These are phyloP conservation scores for Smallanthus sonchifolius DNA, from an alignment of 129 eudicot species.

Conservation along the genomic window DNA sequence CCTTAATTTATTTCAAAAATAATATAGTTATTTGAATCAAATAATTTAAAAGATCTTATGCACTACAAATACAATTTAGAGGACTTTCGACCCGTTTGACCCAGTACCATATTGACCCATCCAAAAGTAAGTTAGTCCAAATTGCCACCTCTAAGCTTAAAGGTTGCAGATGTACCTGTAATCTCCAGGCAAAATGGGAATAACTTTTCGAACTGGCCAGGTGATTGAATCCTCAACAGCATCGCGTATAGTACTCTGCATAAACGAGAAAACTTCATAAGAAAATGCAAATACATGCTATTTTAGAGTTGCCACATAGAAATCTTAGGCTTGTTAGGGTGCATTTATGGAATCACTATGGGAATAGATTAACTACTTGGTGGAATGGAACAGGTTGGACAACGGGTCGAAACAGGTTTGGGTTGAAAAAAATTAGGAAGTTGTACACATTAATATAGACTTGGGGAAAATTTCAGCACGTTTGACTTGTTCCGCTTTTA, in stretches of 20 bases:
- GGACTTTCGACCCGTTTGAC: background rate
- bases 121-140: background rate
- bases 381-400: background rate
- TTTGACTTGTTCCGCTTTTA: background rate
- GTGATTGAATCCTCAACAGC: constrained; percentile 96
- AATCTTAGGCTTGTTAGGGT: background rate
- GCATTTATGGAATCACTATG: background rate
- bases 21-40: background rate
- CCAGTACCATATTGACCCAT: background rate
- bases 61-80: background rate
- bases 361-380: too few relatives aligned
- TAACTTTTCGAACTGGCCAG: constrained; percentile 94
- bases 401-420: background rate
- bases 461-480: background rate
- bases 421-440: background rate
- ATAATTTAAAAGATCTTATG: background rate
- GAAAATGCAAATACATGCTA: background rate
- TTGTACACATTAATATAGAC: background rate
- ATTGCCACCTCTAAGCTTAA: background rate
- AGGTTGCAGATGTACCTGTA: constrained; percentile 50
- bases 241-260: constrained; percentile 79
- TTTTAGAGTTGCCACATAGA: background rate
- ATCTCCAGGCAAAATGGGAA: constrained; percentile 92
- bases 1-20: background rate
- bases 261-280: background rate